Evolutionary conservation across 305 asterid species (phyloP), one percentile per base, ranked within the genome.

Genomic region (Nicotiana rustica): DNA sequence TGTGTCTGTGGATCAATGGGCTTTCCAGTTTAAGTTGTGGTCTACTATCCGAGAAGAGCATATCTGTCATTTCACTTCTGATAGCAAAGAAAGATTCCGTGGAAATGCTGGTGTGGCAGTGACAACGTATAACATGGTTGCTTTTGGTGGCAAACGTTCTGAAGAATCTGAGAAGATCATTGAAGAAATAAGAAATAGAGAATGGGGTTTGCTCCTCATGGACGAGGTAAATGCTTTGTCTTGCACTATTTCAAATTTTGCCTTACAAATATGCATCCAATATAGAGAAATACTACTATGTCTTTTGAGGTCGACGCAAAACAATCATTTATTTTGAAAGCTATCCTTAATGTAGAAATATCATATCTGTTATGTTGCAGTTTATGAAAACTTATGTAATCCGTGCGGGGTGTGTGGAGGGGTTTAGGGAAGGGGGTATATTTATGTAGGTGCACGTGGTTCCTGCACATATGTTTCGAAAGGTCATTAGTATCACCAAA

Each of bases 1-100:
- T 57, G 99, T 96, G 82, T 96, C 99, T 60, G 99, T 96, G 84
- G 99, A 96, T 88, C 99, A 96, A 84, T 95, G 98, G 99, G 99
- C 99, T 83, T 92, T 93, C 88, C 99, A 95, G 87, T 95, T 96
- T 84, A 93, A 93, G 90, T 83, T 96, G 84, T 96, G 99, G 99
- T 96, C 98, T 73, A 96, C 97, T 77, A 93, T 96, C 85, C 91
- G 89, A 84, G 99, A 96, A 83, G 99, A 96, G 59, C 95, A 95
- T 66, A 96, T 96, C 68, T 92, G 97, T 79, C 97, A 98, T 85
- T 93, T 96, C 89, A 94, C 98, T 77, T 92, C 97, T 75, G 98
- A 94, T 82, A 96, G 98, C 91, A 96, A 96, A 90, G 99, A 94
- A 92, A 91, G 98, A 83, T 94, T 96, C 83, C 95, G 96, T 81